Percentiles rank a stretch among this genome's conserved stretches.
These are phyloP conservation scores for Calonectria fujianensis DNA, from an alignment of 2,329 filamentous ascomycete species.

Conservation along the genomic window DNA sequence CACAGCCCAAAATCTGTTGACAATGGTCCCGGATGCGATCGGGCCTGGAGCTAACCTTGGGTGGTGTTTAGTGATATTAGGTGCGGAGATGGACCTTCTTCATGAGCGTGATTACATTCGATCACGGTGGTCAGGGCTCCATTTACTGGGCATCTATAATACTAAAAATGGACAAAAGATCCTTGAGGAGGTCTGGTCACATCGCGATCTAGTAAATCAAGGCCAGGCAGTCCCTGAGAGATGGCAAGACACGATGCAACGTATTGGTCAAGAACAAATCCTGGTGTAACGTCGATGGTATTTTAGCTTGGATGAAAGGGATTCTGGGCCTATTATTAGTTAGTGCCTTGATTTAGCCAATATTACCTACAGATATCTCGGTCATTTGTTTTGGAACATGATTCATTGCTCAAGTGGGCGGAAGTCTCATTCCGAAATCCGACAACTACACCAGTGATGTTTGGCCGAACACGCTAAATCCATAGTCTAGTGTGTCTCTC, in stretches of 20 bases:
- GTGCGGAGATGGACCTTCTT: constrained; percentile 33
- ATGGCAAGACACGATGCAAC: constrained; percentile 40
- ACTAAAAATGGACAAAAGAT: constrained; percentile 34
- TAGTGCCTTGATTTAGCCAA: not conserved
- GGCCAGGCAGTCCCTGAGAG: constrained; percentile 31
- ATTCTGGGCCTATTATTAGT: not conserved
- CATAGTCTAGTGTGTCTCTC: not conserved
- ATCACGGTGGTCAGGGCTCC: constrained; percentile 32
- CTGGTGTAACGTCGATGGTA: constrained; percentile 22
- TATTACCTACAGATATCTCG: not conserved
- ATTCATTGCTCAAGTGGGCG: not conserved
- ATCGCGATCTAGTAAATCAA: constrained; percentile 25
- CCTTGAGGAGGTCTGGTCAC: constrained; percentile 35
- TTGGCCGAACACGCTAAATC: not conserved
- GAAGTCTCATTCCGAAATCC: not conserved
- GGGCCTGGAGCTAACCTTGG: constrained; percentile 41
- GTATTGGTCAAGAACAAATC: constrained; percentile 34
- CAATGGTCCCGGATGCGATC: constrained; percentile 36
- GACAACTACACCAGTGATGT: not conserved
- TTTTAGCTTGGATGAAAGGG: not conserved
- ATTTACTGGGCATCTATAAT: constrained; percentile 40
- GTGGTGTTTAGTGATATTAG: constrained; percentile 40
- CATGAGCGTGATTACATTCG: constrained; percentile 37
- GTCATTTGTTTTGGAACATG: not conserved
- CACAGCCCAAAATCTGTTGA: constrained; percentile 30